phyloP scores from a whole-genome alignment of 1,284 basidiomycete species.

The Bondarzewia mesenterica region DNA sequence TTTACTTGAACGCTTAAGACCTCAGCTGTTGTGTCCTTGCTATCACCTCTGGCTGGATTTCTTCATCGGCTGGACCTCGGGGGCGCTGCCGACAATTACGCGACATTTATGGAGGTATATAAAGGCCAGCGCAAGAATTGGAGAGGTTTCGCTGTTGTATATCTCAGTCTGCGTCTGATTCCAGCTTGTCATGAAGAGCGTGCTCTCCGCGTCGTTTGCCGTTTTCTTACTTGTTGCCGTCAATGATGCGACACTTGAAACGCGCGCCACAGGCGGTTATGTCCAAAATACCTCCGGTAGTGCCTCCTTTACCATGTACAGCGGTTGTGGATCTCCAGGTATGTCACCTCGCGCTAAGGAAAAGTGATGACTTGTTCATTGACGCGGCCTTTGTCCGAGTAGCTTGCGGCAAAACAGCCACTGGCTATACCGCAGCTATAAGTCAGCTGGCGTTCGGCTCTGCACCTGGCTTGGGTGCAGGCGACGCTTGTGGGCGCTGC shows the following conservation, averaged over 20 bases:
- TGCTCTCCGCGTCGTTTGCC: not conserved
- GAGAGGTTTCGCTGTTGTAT: too few relatives aligned
- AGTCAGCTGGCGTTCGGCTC: slow-evolving; percentile 49
- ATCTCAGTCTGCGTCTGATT: too few relatives aligned
- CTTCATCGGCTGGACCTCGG: not conserved
- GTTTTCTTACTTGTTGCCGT: not conserved
- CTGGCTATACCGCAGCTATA: slow-evolving; percentile 48
- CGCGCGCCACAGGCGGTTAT: slow-evolving; percentile 37
- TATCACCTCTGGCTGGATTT: not conserved
- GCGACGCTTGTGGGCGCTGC: slow-evolving; percentile 56
- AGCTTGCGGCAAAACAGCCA: slow-evolving; percentile 46
- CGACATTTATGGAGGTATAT: not conserved
- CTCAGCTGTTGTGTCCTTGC: not conserved
- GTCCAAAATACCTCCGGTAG: slow-evolving; percentile 40
- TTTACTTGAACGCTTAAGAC: not conserved
- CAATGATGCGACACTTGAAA: not conserved
- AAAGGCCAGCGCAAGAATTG: not conserved
- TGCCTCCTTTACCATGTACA: slow-evolving; percentile 50
- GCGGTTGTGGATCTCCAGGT: slow-evolving; percentile 41
- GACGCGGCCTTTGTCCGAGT: slow-evolving; percentile 1
- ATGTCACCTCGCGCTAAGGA: too few relatives aligned
- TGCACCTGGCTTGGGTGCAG: slow-evolving; percentile 37
- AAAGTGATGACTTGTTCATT: too few relatives aligned
- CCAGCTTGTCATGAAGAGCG: not conserved
- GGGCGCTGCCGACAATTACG: not conserved